These are phyloP conservation scores for Pseudogymnoascus sp. DNA, from an alignment of 2,329 filamentous ascomycete genomes.

Conservation along the genomic window DNA sequence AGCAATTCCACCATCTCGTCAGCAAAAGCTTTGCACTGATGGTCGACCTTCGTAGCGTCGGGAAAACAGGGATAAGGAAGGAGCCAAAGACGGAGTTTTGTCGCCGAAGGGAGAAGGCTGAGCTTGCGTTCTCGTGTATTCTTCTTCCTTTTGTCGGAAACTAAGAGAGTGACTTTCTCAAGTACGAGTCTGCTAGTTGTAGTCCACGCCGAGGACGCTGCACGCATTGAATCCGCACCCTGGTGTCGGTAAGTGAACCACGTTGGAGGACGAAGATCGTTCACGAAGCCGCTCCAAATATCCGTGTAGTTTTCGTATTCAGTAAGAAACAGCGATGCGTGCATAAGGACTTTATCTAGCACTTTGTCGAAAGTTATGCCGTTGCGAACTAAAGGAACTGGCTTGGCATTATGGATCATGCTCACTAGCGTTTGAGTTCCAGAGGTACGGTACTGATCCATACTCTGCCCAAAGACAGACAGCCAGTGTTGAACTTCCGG, in stretches of 20 bases:
- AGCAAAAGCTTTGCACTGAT: constrained; percentile 14
- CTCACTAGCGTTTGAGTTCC: constrained; percentile 12
- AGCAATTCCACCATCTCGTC: constrained; percentile 12
- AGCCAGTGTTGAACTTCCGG: constrained; percentile 17
- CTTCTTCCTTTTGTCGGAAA: constrained; percentile 5
- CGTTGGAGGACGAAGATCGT: constrained; percentile 14
- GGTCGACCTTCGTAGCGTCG: background rate
- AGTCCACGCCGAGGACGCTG: constrained; percentile 1
- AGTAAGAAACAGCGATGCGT: constrained; percentile 16
- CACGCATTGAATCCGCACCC: background rate
- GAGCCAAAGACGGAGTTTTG: constrained; percentile 14
- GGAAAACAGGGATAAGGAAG: constrained; percentile 17
- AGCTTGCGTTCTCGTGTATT: constrained; percentile 4
- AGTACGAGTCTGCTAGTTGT: constrained; percentile 12
- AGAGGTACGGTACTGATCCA: constrained; percentile 7
- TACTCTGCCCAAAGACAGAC: constrained; percentile 11
- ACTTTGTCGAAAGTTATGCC: constrained; percentile 14
- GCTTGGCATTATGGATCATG: constrained; percentile 11
- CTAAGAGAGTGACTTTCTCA: constrained; percentile 12
- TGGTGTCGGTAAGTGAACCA: background rate
- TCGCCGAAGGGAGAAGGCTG: constrained; percentile 12
- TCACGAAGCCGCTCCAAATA: constrained; percentile 14
- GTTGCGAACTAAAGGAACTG: constrained; percentile 1
- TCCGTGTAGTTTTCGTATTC: constrained; percentile 14
- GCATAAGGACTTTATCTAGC: constrained; percentile 11